Conservation (phyloP, 2,329 filamentous ascomycete genomes). For the Fusarium protoensiforme region DNA sequence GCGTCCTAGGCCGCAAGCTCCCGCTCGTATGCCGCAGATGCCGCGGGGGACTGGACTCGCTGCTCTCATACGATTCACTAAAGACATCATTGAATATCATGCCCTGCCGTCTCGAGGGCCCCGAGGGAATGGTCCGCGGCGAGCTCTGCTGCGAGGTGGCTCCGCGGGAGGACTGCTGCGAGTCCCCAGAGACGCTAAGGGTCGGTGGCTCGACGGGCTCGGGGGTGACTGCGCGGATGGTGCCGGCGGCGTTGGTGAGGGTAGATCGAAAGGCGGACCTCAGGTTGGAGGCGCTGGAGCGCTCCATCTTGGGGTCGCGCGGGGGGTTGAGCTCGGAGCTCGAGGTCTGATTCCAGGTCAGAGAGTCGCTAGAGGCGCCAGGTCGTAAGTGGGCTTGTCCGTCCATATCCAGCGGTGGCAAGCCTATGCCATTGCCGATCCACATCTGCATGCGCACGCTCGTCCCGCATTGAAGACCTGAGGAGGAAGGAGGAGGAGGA, state of each 20-base stretch:
- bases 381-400: conserved; percentile 51
- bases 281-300: conserved; percentile 49
- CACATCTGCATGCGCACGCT: conserved; percentile 50
- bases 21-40: conserved; percentile 48
- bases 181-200: conserved; percentile 37
- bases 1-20: conserved; percentile 63
- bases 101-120: conserved; percentile 64
- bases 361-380: conserved; percentile 49
- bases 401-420: conserved; percentile 59
- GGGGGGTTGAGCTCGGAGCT: conserved; percentile 43
- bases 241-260: conserved; percentile 49
- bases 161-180: conserved; percentile 39
- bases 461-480: conserved; percentile 46
- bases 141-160: conserved; percentile 48
- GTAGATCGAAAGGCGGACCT: conserved; percentile 49
- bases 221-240: conserved; percentile 74
- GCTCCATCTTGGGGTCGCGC: conserved; percentile 48
- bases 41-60: conserved; percentile 52
- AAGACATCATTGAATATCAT: conserved; percentile 70
- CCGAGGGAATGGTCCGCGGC: conserved; percentile 46
- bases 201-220: conserved; percentile 58
- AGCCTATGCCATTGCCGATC: conserved; percentile 58
- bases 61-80: conserved; percentile 61
- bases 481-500: not conserved
- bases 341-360: conserved; percentile 43